phyloP scores from a whole-genome alignment of 176 grass and related monocot genomes.

The Coix lacrymajobi region DNA sequence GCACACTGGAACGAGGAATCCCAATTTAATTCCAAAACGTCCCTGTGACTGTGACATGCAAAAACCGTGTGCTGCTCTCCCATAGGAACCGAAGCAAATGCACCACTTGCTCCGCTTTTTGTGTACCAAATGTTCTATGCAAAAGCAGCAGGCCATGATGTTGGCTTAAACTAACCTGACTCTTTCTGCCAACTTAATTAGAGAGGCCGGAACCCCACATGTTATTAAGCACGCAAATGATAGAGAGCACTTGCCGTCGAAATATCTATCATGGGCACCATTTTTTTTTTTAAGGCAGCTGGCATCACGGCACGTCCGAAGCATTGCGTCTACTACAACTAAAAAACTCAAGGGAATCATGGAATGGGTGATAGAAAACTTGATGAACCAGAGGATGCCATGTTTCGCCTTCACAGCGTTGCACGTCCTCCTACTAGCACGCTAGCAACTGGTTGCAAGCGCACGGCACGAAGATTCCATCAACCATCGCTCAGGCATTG shows the following conservation, averaged over 20 bases:
- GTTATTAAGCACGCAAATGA: constrained; percentile 26
- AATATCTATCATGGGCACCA: neutral
- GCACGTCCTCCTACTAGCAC: too few species aligned
- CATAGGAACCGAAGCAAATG: neutral
- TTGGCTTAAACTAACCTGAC: neutral
- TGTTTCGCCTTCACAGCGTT: neutral
- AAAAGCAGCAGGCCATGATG: neutral
- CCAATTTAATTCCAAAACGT: neutral
- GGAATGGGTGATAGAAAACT: neutral
- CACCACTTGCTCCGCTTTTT: constrained; percentile 4
- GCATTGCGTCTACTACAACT: neutral
- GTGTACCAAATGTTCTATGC: neutral
- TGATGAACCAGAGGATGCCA: neutral
- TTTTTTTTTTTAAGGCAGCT: neutral
- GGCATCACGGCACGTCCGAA: neutral
- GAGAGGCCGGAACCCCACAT: neutral
- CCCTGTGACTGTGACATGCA: neutral
- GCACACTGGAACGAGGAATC: neutral
- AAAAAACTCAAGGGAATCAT: neutral
- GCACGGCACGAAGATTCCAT: neutral
- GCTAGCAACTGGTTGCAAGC: too few species aligned
- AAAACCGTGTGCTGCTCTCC: neutral
- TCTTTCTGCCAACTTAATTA: neutral
- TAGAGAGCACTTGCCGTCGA: neutral
- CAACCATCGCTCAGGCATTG: neutral